Evolutionary conservation across 768 basidiomycete genomes (phyloP).

Genomic region (Boletus patriciae): DNA sequence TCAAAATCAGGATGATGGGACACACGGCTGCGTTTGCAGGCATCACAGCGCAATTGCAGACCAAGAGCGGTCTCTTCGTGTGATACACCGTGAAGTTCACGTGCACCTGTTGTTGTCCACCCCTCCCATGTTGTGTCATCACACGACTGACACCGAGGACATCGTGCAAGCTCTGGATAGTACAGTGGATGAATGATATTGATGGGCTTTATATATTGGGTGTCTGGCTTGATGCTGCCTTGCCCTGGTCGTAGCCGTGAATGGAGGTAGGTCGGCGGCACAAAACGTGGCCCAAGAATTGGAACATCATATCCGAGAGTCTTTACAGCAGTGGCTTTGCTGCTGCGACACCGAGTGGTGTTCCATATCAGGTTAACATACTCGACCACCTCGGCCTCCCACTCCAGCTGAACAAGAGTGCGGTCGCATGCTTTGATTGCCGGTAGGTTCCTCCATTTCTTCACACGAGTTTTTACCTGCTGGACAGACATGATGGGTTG

Average conservation of each 20-base stretch:
- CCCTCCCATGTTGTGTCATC: not conserved
- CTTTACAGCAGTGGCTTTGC: not conserved
- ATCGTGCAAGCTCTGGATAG: conserved; percentile 1
- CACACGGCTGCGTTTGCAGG: no score
- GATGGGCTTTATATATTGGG: conserved; percentile 2
- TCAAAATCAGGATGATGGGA: no score
- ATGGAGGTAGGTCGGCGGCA: not conserved
- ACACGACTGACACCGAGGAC: not conserved
- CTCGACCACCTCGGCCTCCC: no score
- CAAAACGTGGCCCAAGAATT: not conserved
- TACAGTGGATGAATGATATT: conserved; percentile 12
- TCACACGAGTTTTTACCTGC: no score
- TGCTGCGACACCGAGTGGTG: not conserved
- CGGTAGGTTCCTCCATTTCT: no score
- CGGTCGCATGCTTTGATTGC: no score
- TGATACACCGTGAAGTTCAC: conserved; percentile 1
- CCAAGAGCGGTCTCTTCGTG: not conserved
- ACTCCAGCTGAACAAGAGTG: no score
- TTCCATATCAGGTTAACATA: not conserved
- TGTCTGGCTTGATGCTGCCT: not conserved
- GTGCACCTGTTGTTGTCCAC: conserved; percentile 1
- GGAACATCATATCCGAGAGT: not conserved
- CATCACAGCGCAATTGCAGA: not conserved
- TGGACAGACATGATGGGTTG: no score
- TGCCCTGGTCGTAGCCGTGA: not conserved